Percentiles rank a stretch among this genome's conserved stretches.
These are phyloP conservation scores for Pseudonitzschia delicatissima DNA, from an alignment of 108 stramenopile species.

Conservation along the genomic window DNA sequence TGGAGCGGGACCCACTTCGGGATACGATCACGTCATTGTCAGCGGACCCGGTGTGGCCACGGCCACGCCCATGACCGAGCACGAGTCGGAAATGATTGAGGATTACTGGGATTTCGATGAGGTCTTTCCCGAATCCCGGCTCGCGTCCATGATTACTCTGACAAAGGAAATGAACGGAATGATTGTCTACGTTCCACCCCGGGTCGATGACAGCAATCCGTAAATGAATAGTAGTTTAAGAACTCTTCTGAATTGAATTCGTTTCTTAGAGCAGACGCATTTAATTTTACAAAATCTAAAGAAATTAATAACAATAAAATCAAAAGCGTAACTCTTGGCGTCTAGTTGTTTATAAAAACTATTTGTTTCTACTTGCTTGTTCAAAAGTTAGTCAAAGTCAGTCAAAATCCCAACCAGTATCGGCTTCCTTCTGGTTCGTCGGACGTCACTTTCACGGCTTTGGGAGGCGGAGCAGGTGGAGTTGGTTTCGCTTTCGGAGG, in stretches of 20 bases:
- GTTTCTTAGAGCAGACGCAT: too few species aligned
- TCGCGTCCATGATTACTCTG: slow-evolving; percentile 65
- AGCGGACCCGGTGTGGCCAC: slow-evolving; percentile 58
- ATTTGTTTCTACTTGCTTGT: too few species aligned
- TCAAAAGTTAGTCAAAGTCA: slow-evolving; percentile 32
- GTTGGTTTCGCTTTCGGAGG: too few species aligned
- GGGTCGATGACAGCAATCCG: slow-evolving; percentile 78
- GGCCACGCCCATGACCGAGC: slow-evolving; percentile 44
- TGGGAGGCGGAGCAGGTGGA: neutral
- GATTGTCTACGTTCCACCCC: slow-evolving; percentile 88
- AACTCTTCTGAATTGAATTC: too few species aligned
- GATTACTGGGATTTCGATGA: slow-evolving; percentile 90
- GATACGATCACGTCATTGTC: slow-evolving; percentile 85
- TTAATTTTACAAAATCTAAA: too few species aligned
- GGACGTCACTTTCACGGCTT: neutral
- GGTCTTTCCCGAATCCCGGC: slow-evolving; percentile 71
- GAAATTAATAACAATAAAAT: neutral
- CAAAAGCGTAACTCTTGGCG: too few species aligned
- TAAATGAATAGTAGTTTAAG: too few species aligned
- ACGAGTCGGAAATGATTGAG: slow-evolving; percentile 60
- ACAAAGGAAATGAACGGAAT: slow-evolving; percentile 87
- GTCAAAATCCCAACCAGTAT: slow-evolving; percentile 41
- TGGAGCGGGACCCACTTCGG: slow-evolving; percentile 80
- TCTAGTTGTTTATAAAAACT: too few species aligned
- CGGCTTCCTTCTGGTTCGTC: slow-evolving; percentile 1